Conservation (phyloP, 441 rosid genomes). For the Syzygium syzygioides region DNA sequence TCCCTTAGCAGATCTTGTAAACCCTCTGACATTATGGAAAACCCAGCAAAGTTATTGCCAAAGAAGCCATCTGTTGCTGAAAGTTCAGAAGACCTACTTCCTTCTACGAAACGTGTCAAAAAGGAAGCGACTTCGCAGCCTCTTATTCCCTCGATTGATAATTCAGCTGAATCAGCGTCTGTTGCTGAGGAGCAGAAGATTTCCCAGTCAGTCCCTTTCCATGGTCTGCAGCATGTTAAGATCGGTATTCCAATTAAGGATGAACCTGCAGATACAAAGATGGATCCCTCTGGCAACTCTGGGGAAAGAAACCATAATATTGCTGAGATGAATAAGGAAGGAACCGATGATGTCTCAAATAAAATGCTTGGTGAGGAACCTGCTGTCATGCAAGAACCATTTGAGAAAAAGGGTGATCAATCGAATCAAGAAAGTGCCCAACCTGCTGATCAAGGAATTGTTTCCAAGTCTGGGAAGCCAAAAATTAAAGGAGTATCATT, state of each 20-base stretch:
- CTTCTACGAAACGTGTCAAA: conserved; percentile 87
- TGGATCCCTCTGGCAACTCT: conserved; percentile 45
- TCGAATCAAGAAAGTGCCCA: conserved; percentile 55
- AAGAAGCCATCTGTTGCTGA: conserved; percentile 38
- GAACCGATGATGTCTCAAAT: conserved; percentile 36
- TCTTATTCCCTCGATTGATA: conserved; percentile 42
- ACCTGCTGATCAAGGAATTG: conserved; percentile 44
- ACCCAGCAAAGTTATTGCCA: conserved; percentile 32
- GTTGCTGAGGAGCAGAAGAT: conserved; percentile 29
- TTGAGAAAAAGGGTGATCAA: conserved; percentile 55
- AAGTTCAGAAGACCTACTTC: conserved; percentile 58
- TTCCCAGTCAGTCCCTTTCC: conserved; percentile 41
- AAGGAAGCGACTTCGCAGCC: conserved; percentile 61
- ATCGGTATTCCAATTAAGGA: conserved; percentile 41
- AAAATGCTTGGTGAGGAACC: conserved; percentile 40
- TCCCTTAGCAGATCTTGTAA: conserved; percentile 34
- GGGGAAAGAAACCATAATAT: conserved; percentile 46
- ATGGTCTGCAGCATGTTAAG: conserved; percentile 45
- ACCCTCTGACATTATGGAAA: conserved; percentile 38
- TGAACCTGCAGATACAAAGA: conserved; percentile 59
- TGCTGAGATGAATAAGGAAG: conserved; percentile 43
- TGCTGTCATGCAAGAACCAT: conserved; percentile 46
- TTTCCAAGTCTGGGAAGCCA: conserved; percentile 90
- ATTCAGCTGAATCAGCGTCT: conserved; percentile 40
- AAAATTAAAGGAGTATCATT: conserved; percentile 94